Conservation (phyloP, 2,329 filamentous ascomycete species). For the Aspergillus hiratsukae region DNA sequence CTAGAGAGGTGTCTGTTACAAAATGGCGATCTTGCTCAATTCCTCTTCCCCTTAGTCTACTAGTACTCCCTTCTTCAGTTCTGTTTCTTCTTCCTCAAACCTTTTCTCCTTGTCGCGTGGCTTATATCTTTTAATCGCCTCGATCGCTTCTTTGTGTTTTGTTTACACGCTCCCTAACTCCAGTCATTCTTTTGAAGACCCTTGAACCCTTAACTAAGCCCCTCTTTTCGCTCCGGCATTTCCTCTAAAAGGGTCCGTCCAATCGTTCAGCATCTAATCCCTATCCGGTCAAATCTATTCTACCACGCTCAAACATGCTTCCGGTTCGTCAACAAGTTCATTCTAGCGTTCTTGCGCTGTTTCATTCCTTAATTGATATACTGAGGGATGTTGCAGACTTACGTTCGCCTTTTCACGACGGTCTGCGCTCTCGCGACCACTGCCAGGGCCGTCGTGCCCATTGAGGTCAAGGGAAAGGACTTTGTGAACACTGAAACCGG, state of each 20-base stretch:
- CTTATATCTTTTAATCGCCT: neutral
- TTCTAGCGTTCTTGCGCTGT: neutral
- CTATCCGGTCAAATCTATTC: neutral
- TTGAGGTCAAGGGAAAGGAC: slow-evolving; percentile 56
- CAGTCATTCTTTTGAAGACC: slow-evolving; percentile 11
- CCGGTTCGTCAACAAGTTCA: neutral
- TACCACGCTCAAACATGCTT: neutral
- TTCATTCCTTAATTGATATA: neutral
- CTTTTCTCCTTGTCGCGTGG: neutral
- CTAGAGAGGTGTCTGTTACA: too few relatives aligned
- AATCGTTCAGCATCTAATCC: slow-evolving; percentile 6
- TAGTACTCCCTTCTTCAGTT: slow-evolving; percentile 6
- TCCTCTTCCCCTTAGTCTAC: slow-evolving; percentile 1
- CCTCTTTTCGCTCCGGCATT: slow-evolving; percentile 4
- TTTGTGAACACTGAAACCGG: slow-evolving; percentile 57
- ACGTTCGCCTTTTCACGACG: slow-evolving; percentile 34
- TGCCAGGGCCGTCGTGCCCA: slow-evolving; percentile 51
- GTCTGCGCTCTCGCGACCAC: slow-evolving; percentile 42
- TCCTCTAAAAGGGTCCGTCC: slow-evolving; percentile 17
- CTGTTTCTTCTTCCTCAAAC: slow-evolving; percentile 5
- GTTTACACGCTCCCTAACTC: slow-evolving; percentile 1
- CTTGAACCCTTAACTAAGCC: neutral
- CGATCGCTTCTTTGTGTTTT: slow-evolving; percentile 12
- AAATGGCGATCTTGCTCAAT: neutral
- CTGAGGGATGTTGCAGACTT: slow-evolving; percentile 18